Percentiles rank a stretch among this genome's conserved stretches.
These are phyloP conservation scores for Mucor lusitanicus DNA, from an alignment of 371 early-diverging fungal genomes.

Conservation along the genomic window DNA sequence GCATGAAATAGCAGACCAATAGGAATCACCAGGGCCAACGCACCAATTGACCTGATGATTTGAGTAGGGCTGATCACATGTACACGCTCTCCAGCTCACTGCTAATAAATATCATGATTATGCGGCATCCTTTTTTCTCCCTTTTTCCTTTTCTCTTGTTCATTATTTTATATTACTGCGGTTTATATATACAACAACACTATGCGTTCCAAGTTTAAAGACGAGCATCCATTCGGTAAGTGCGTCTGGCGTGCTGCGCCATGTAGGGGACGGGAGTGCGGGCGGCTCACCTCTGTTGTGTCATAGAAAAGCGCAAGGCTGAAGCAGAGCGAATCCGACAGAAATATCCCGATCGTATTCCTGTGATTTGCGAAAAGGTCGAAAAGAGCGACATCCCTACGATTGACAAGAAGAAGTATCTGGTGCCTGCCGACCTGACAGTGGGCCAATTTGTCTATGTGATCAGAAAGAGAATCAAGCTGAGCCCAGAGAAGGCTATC, in stretches of 20 bases:
- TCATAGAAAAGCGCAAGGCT: conserved; percentile 88
- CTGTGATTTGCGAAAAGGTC: conserved; percentile 95
- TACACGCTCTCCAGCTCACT: not conserved
- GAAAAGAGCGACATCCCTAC: conserved; percentile 94
- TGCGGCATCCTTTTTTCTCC: conserved; percentile 14
- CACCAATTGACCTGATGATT: conserved; percentile 7
- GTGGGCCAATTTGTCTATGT: conserved; percentile 98
- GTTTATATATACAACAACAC: conserved; percentile 1
- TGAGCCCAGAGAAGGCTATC: conserved; percentile 95
- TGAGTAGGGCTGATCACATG: conserved; percentile 7
- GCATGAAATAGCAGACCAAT: conserved; percentile 4
- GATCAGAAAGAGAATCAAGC: conserved; percentile 90
- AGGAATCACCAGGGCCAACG: not conserved
- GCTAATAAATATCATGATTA: conserved; percentile 6
- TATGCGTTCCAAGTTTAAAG: conserved; percentile 94
- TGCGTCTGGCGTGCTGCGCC: not conserved
- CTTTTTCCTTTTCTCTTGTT: not conserved
- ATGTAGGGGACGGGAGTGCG: not conserved
- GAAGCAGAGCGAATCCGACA: conserved; percentile 95
- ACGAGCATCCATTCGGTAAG: conserved; percentile 94
- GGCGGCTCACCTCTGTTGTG: not conserved
- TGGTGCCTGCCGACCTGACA: conserved; percentile 95
- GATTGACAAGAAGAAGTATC: conserved; percentile 98
- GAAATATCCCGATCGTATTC: conserved; percentile 98
- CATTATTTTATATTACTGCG: conserved; percentile 13